Evolutionary conservation across 1,139 yeast genomes (phyloP).

Genomic region (Pneumocystis wakefieldiae): DNA sequence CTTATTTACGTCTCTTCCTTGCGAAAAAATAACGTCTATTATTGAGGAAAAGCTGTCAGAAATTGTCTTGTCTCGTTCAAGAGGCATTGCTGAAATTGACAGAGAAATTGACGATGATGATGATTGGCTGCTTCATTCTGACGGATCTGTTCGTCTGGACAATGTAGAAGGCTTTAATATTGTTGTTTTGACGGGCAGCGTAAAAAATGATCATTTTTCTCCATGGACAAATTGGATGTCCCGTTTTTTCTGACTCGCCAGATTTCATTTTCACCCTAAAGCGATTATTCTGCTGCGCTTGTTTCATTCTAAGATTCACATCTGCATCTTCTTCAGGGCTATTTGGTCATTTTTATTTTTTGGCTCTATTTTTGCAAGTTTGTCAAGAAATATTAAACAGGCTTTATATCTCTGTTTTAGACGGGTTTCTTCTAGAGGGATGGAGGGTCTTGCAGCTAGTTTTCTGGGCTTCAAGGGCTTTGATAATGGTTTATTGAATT

Average conservation of each 20-base stretch:
- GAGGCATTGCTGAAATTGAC: neutral
- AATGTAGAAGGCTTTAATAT: neutral
- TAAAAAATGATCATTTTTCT: neutral
- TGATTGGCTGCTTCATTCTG: neutral
- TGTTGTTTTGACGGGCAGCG: neutral
- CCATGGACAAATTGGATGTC: neutral
- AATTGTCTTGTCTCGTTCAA: conserved; percentile 13
- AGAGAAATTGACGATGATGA: neutral
- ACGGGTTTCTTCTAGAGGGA: too few species aligned
- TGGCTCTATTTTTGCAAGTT: too few species aligned
- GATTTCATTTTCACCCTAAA: neutral
- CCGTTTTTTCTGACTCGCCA: neutral
- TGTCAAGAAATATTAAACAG: too few species aligned
- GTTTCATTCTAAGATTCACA: neutral
- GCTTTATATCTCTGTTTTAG: too few species aligned
- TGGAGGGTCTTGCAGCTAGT: too few species aligned
- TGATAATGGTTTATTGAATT: too few species aligned
- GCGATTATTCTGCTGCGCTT: neutral
- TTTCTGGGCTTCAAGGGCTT: too few species aligned
- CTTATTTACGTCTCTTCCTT: neutral
- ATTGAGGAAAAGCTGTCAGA: neutral
- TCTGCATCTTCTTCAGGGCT: too few species aligned
- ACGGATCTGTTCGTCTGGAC: neutral
- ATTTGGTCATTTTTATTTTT: too few species aligned
- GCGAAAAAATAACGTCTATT: neutral